Conservation (phyloP, 805 yeast genomes). For the Kodamaea hsintzibuensis region DNA sequence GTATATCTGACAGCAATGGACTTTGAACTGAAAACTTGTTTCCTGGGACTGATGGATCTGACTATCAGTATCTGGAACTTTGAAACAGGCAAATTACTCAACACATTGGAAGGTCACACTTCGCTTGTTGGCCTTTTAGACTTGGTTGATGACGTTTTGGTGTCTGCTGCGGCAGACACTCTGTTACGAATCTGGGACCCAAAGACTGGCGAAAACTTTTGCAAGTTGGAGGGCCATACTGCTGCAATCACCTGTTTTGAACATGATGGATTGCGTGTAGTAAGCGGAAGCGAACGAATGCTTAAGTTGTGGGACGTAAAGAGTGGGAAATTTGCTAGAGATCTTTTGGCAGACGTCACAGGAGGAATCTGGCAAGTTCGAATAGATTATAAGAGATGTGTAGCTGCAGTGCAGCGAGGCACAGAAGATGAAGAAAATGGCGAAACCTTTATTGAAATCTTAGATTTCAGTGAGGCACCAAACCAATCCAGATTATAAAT, state of each 20-base stretch:
- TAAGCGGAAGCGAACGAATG: constrained; percentile 88
- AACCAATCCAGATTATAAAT: not conserved
- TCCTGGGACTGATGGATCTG: constrained; percentile 89
- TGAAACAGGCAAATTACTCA: constrained; percentile 66
- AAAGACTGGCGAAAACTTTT: constrained; percentile 61
- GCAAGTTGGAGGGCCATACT: constrained; percentile 77
- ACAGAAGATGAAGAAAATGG: constrained; percentile 42
- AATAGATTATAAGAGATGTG: constrained; percentile 79
- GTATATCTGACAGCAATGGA: constrained; percentile 90
- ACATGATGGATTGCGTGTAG: constrained; percentile 78
- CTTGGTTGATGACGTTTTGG: constrained; percentile 71
- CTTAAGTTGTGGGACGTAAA: constrained; percentile 84
- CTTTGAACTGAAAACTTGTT: constrained; percentile 71
- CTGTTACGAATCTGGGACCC: constrained; percentile 94
- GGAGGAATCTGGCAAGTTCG: constrained; percentile 95
- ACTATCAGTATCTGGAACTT: constrained; percentile 90
- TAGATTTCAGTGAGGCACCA: constrained; percentile 65
- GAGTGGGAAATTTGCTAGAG: constrained; percentile 74
- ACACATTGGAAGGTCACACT: constrained; percentile 82
- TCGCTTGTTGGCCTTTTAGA: constrained; percentile 87
- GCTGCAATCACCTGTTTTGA: constrained; percentile 92
- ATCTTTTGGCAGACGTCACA: constrained; percentile 68
- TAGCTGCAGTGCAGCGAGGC: constrained; percentile 78
- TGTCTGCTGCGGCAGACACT: constrained; percentile 95
- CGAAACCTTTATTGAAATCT: constrained; percentile 75